Evolutionary conservation across 495 filamentous ascomycete genomes (phyloP).

Genomic region (Staphylotrichum tortipilum): DNA sequence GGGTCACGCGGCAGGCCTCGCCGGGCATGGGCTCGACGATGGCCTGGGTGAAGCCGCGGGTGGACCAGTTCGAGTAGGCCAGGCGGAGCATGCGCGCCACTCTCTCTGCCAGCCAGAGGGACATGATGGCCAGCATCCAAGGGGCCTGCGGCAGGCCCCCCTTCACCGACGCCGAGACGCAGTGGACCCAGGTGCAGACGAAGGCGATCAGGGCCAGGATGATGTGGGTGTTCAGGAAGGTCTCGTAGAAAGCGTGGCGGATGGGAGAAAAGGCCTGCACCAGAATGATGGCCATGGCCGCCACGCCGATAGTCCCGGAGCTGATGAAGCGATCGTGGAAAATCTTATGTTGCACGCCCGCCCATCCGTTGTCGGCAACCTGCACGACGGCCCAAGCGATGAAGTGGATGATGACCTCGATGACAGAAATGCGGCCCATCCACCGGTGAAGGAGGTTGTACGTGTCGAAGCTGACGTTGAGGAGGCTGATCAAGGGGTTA

Average conservation of each 20-base stretch:
- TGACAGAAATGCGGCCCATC: conserved; percentile 78
- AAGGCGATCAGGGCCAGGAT: conserved; percentile 54
- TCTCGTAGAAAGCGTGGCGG: conserved; percentile 93
- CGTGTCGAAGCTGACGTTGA: conserved; percentile 89
- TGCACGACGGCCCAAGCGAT: conserved; percentile 64
- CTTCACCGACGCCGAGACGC: conserved; percentile 29
- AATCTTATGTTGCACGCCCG: conserved; percentile 41
- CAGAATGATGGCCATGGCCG: conserved; percentile 50
- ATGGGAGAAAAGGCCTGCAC: conserved; percentile 62
- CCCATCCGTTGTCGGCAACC: conserved; percentile 58
- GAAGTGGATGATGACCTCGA: conserved; percentile 71
- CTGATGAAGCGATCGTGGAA: conserved; percentile 47
- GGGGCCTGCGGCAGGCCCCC: conserved; percentile 53
- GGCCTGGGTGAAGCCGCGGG: conserved; percentile 57
- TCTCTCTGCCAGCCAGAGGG: conserved; percentile 73
- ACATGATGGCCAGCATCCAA: conserved; percentile 59
- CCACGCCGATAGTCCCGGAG: conserved; percentile 41
- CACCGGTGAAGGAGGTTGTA: conserved; percentile 94
- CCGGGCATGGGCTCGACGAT: conserved; percentile 69
- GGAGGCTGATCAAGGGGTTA: conserved; percentile 76
- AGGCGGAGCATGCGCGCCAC: conserved; percentile 58
- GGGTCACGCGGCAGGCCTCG: conserved; percentile 72
- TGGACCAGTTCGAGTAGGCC: conserved; percentile 58
- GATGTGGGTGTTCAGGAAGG: conserved; percentile 79
- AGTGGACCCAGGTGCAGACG: conserved; percentile 63